Base-by-base conservation (phyloP, 352 stramenopile species). In the Pythium sp. region DNA sequence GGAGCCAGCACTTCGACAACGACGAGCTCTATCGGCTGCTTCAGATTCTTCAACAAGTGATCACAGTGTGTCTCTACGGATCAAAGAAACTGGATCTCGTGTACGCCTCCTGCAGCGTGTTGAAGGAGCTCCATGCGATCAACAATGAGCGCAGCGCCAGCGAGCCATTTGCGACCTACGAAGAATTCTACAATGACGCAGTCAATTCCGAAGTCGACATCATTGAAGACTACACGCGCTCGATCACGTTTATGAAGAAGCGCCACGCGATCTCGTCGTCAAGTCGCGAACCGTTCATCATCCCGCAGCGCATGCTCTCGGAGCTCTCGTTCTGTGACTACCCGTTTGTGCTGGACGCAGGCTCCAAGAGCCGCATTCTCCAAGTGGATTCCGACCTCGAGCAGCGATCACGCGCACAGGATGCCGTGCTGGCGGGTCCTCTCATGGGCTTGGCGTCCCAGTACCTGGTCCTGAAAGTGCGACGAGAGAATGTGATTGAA, bases 311-410 rank as follows among this genome's bases (percentile, higher is more conserved):
- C 5, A 84, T 87, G 75, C 75, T 92, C 22, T 92, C 82, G 2
- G 84, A 94, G 55, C 80, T 94, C 72, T 92, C 82, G 2, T 92
- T 94, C 68, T 94, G 84, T 30, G 86, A 94, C 58, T 94, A 89
- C 56, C 81, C 84, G 2, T 94, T 94, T 58, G 81, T 94, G 11
- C 61, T 94, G 36, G 86, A 94, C 53, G 82, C 86, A 18, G 86
- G 80, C 5, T 92, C 83, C n/a, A 94, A 94, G 65, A 89, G 78
- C 60, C 79, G 84, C 43, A 79, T 94, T 2, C 65, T 94, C 26
- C 84, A 94, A 54, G 83, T 92, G 20, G 86, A 94, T 62, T 90
- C 86, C 11, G 84, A 92, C 36, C 72, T 92, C 26, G 84, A 94
- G 58, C 82, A 92, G 63, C 80, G 79, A 14, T 71, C 77, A 22